These are phyloP conservation scores for Cenococcum geophilum DNA, from an alignment of 495 filamentous ascomycete species.

Conservation along the genomic window DNA sequence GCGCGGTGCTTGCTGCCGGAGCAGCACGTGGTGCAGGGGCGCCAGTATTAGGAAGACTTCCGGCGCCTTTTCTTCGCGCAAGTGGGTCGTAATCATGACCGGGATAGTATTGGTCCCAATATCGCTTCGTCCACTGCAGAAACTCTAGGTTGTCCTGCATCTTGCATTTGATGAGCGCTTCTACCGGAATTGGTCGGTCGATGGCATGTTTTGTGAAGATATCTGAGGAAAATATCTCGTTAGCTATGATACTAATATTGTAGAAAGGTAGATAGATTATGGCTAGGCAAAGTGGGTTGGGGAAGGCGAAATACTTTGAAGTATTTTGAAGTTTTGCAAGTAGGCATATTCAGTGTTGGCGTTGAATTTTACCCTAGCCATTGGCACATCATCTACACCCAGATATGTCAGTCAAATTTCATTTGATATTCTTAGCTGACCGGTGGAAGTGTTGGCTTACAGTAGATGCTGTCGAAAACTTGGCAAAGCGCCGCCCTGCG, in stretches of 20 bases:
- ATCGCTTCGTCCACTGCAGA: slow-evolving; percentile 90
- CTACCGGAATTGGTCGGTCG: slow-evolving; percentile 80
- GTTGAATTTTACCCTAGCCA: slow-evolving; percentile 96
- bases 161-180: slow-evolving; percentile 89
- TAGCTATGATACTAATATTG: slow-evolving; percentile 10
- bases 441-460: slow-evolving; percentile 42
- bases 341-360: slow-evolving; percentile 96
- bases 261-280: background rate
- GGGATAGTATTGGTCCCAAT: slow-evolving; percentile 97
- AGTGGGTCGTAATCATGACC: slow-evolving; percentile 94
- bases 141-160: slow-evolving; percentile 99
- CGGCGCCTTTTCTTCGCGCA: slow-evolving; percentile 70
- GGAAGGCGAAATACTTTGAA: slow-evolving; percentile 66
- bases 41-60: slow-evolving; percentile 50
- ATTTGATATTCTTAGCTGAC: slow-evolving; percentile 4
- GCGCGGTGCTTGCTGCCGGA: slow-evolving; percentile 45
- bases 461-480: slow-evolving; percentile 94
- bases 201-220: slow-evolving; percentile 77
- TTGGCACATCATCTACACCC: slow-evolving; percentile 73
- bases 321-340: slow-evolving; percentile 93
- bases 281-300: slow-evolving; percentile 4
- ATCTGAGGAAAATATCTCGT: slow-evolving; percentile 44
- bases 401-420: background rate
- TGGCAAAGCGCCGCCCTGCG: slow-evolving; percentile 90
- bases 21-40: slow-evolving; percentile 43